These are phyloP conservation scores for Conticribra weissflogii DNA, from an alignment of 108 stramenopile species.

Conservation along the genomic window DNA sequence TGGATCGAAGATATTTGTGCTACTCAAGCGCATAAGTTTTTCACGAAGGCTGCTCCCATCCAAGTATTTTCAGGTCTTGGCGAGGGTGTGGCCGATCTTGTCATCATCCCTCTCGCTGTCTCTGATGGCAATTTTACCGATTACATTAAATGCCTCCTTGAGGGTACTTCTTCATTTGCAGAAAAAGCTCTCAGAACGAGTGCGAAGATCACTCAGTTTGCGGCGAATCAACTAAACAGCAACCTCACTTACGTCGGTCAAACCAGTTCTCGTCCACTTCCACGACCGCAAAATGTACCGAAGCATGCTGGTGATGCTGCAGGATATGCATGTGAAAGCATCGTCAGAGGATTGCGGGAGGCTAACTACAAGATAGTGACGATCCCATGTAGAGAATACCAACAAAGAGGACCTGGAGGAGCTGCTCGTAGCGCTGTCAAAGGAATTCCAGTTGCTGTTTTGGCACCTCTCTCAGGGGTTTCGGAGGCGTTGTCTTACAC, in stretches of 20 bases:
- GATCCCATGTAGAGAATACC: slow-evolving; percentile 77
- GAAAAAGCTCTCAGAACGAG: slow-evolving; percentile 65
- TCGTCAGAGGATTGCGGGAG: slow-evolving; percentile 69
- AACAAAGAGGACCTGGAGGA: slow-evolving; percentile 60
- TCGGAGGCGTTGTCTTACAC: slow-evolving; percentile 83
- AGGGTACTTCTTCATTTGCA: slow-evolving; percentile 59
- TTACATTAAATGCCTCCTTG: slow-evolving; percentile 63
- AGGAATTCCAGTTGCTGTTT: slow-evolving; percentile 80
- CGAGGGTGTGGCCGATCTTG: slow-evolving; percentile 64
- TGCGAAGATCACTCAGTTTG: slow-evolving; percentile 65
- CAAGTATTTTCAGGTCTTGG: slow-evolving; percentile 73
- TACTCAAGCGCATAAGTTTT: slow-evolving; percentile 86
- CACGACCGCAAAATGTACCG: slow-evolving; percentile 59
- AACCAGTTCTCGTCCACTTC: too few relatives aligned
- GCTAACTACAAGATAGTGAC: slow-evolving; percentile 83
- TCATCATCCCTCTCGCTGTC: slow-evolving; percentile 72
- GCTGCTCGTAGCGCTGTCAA: slow-evolving; percentile 66
- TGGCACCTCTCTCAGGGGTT: slow-evolving; percentile 78
- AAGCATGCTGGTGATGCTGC: slow-evolving; percentile 53
- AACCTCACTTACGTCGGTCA: too few relatives aligned
- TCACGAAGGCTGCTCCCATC: slow-evolving; percentile 75
- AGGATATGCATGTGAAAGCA: slow-evolving; percentile 64
- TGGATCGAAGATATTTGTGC: slow-evolving; percentile 84
- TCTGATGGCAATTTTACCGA: slow-evolving; percentile 52
- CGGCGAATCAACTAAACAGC: slow-evolving; percentile 54